Conservation (phyloP, 768 basidiomycete genomes). For the Mycena vulgaris region DNA sequence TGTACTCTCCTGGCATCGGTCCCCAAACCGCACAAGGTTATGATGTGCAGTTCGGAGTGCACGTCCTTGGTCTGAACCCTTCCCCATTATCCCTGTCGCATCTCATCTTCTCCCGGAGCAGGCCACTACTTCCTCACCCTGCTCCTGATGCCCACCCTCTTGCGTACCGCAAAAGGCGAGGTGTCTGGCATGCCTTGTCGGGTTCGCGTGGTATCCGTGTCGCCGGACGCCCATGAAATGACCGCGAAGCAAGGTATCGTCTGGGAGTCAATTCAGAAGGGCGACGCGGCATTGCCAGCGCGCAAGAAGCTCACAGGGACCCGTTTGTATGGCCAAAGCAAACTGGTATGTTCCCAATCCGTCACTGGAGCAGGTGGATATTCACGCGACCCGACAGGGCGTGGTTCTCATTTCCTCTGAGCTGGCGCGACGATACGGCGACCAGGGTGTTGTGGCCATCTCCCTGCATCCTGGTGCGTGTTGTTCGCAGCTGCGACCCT, state of each 20-base stretch:
- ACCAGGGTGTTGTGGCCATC: slow-evolving; percentile 48
- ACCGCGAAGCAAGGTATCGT: slow-evolving; percentile 46
- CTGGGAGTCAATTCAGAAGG: slow-evolving; percentile 51
- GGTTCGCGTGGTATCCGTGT: slow-evolving; percentile 47
- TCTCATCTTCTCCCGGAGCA: slow-evolving; percentile 17
- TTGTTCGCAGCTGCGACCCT: background rate
- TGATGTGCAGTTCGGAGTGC: slow-evolving; percentile 55
- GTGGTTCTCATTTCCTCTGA: slow-evolving; percentile 48
- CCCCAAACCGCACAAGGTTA: slow-evolving; percentile 49
- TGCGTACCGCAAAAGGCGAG: slow-evolving; percentile 47
- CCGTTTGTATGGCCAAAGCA: slow-evolving; percentile 51
- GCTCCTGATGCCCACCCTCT: slow-evolving; percentile 50
- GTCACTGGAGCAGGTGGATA: background rate
- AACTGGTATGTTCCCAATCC: slow-evolving; percentile 52
- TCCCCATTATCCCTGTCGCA: background rate
- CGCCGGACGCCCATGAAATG: slow-evolving; percentile 42
- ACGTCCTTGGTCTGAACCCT: slow-evolving; percentile 44
- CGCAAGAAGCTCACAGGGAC: slow-evolving; percentile 40
- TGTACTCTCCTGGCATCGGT: slow-evolving; percentile 48
- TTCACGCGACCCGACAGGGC: slow-evolving; percentile 37
- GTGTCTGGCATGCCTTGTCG: slow-evolving; percentile 43
- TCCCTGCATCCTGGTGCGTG: slow-evolving; percentile 49
- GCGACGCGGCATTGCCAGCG: slow-evolving; percentile 34
- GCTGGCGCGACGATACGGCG: slow-evolving; percentile 48
- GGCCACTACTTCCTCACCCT: slow-evolving; percentile 53